Evolutionary conservation across 176 grass and related monocot species (phyloP), one percentile per base, ranked within the genome.

Genomic region (Musa itinerans): DNA sequence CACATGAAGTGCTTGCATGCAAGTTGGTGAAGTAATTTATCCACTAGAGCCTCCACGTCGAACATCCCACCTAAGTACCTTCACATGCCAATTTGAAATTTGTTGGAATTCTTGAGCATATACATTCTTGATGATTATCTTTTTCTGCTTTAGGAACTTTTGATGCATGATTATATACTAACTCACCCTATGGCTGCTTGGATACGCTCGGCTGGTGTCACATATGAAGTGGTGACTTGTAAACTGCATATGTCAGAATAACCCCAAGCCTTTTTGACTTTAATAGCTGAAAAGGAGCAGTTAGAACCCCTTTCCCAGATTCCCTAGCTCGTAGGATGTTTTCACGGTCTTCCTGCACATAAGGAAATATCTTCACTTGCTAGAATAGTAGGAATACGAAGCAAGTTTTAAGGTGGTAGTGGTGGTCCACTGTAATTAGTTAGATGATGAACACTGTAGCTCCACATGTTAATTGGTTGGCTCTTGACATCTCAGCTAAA

Each of bases 21-120:
- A 11, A 99, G 88, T 75, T 99, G 95, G 82, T 99, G 84, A 29
- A 99, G 80, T 82, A 94, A 69, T 65, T 99, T 99, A n/a, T 99
- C 84, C 8, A 99, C 91, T n/a, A 99, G 83, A 9, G 95, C 90
- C 81, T 99, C 86, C 15, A 99, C 85, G 48, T 99, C 95, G 86
- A 99, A 99, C 82, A 99, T 99, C 69, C 95, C 95, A 11, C 95
- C 95, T 19, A 99, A 83, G 74, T 99, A 99, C 74, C 95, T 99
- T 84, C 75, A 50, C 12, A 50, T 20, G 6, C 26, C 54, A 20
- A 76, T 20, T 51, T 10, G 58, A 65, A 52, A 65, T 22, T 24
- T 12, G n/a, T 24, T 65, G 6, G 29, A 14, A 64, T 74, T 54
- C 3, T 56, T 25, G 12, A 17, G 24, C 52, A 74, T 55, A 25